These are phyloP conservation scores for Pueraria montana DNA, from an alignment of 306 rosid genomes.

Conservation along the genomic window DNA sequence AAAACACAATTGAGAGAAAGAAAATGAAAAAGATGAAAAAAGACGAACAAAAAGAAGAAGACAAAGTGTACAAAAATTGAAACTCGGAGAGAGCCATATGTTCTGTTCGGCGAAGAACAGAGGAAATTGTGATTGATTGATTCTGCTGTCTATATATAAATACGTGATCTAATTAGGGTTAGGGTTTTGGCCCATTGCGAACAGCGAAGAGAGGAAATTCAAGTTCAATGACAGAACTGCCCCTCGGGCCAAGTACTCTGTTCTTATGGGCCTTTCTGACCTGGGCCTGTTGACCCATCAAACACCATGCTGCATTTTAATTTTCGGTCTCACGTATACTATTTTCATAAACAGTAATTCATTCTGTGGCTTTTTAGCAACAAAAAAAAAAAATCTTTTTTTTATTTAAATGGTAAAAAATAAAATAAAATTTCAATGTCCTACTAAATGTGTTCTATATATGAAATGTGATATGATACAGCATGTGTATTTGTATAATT, in stretches of 20 bases:
- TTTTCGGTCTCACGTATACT: too few relatives aligned
- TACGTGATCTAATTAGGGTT: conserved; percentile 52
- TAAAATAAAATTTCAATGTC: not conserved
- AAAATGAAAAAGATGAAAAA: not conserved
- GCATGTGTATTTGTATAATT: not conserved
- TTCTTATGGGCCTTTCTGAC: not conserved
- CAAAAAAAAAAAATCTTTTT: too few relatives aligned
- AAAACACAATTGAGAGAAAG: not conserved
- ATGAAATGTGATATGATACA: not conserved
- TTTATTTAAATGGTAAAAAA: too few relatives aligned
- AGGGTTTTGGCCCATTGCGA: not conserved
- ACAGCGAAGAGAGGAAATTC: too few relatives aligned
- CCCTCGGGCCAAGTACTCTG: too few relatives aligned
- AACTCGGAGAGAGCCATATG: not conserved
- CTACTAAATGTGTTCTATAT: too few relatives aligned
- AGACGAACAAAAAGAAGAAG: not conserved
- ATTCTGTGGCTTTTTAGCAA: not conserved
- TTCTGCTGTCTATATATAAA: conserved; percentile 13
- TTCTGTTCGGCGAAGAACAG: not conserved
- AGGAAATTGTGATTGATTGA: too few relatives aligned
- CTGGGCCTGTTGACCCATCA: too few relatives aligned
- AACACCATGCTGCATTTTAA: too few relatives aligned
- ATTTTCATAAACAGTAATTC: too few relatives aligned
- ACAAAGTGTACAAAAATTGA: not conserved
- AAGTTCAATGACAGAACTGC: too few relatives aligned